Conservation (phyloP, 1,284 basidiomycete species). For the Fomitopsis betulina region DNA sequence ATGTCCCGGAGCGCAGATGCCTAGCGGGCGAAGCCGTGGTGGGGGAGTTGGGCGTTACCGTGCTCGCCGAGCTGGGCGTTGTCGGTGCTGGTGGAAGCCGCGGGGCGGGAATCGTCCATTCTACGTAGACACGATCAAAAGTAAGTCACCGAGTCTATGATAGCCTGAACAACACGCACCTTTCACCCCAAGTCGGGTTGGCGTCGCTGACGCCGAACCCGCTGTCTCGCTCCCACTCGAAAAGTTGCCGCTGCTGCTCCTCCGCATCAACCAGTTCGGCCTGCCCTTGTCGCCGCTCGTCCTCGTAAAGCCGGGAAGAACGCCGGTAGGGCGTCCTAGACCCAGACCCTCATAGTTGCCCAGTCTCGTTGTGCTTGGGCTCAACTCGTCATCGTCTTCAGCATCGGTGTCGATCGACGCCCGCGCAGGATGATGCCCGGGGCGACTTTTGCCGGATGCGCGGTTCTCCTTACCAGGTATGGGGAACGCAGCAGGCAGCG, state of each 20-base stretch:
- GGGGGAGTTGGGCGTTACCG: constrained; percentile 23
- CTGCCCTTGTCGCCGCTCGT: constrained; percentile 24
- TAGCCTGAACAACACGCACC: constrained; percentile 27
- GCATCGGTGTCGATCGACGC: constrained; percentile 22
- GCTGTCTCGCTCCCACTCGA: constrained; percentile 62
- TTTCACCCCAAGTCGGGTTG: constrained; percentile 47
- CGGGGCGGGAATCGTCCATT: constrained; percentile 46
- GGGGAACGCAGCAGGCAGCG: constrained; percentile 64
- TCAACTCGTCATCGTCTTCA: constrained; percentile 43
- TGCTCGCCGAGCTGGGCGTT: constrained; percentile 36
- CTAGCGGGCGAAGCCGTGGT: constrained; percentile 13
- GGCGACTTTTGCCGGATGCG: constrained; percentile 15
- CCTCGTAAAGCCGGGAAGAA: constrained; percentile 16
- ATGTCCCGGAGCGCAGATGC: constrained; percentile 11
- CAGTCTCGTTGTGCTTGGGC: constrained; percentile 45
- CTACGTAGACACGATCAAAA: constrained; percentile 26
- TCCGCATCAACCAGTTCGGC: constrained; percentile 59
- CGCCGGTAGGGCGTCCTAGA: constrained; percentile 47
- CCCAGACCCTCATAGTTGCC: constrained; percentile 61
- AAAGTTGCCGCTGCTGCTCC: constrained; percentile 74
- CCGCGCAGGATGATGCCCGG: constrained; percentile 9
- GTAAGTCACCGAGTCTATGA: neutral
- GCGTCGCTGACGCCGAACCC: constrained; percentile 54
- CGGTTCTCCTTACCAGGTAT: constrained; percentile 20
- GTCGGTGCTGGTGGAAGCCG: constrained; percentile 45